Percentiles rank a stretch among this genome's conserved stretches.
phyloP scores from a whole-genome alignment of 1,139 yeast genomes.

The Kurtzmaniella quercitrusa region DNA sequence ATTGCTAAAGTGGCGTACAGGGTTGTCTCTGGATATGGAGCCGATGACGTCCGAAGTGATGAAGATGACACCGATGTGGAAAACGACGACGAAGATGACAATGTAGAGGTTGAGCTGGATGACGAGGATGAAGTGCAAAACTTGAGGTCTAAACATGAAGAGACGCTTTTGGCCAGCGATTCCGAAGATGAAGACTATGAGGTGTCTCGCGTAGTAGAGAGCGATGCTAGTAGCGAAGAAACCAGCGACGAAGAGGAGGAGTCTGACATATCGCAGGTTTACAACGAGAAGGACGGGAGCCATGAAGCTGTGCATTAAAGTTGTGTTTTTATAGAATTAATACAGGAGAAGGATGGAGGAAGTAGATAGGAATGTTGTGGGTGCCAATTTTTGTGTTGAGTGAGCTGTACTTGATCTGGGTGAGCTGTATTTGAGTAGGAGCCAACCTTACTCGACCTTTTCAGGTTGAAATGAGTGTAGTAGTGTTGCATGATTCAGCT shows the following conservation, averaged over 20 bases:
- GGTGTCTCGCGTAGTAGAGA: not conserved
- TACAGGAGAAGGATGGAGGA: not conserved
- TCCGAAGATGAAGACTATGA: not conserved
- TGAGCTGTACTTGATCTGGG: no score
- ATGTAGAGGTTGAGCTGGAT: constrained; percentile 5
- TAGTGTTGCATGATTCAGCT: no score
- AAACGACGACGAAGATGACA: constrained; percentile 10
- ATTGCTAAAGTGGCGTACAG: constrained; percentile 65
- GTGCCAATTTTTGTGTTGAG: no score
- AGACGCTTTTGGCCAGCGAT: not conserved
- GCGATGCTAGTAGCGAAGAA: not conserved
- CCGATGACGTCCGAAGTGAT: constrained; percentile 83
- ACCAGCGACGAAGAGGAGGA: constrained; percentile 4
- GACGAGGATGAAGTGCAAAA: constrained; percentile 4
- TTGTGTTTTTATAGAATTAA: not conserved
- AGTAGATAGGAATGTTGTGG: no score
- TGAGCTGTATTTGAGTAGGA: no score
- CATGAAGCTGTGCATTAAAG: not conserved
- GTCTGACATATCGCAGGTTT: not conserved
- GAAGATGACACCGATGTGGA: constrained; percentile 41
- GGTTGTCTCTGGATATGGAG: constrained; percentile 70
- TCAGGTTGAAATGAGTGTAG: no score
- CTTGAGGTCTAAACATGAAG: not conserved
- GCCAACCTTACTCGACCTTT: no score
- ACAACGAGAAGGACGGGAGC: not conserved